These are phyloP conservation scores for Trichoderma simmonsii DNA, from an alignment of 2,329 filamentous ascomycete species.

Conservation along the genomic window DNA sequence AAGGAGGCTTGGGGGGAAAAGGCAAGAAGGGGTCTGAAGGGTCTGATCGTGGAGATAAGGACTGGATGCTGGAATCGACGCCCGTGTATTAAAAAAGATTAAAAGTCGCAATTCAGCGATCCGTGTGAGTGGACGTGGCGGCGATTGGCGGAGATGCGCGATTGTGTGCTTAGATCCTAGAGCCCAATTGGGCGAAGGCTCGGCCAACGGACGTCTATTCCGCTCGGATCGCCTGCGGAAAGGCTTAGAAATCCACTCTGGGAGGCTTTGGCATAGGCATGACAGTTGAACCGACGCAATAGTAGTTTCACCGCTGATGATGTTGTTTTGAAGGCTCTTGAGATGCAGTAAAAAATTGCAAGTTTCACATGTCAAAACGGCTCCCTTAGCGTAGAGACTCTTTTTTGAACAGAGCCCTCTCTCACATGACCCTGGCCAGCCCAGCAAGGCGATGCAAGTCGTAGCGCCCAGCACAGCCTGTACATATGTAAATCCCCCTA, in stretches of 20 bases:
- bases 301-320: background rate
- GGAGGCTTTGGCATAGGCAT: background rate
- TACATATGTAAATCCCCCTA: background rate
- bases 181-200: slow-evolving; percentile 14
- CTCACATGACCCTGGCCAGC: background rate
- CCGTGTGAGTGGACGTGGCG: slow-evolving; percentile 15
- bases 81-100: background rate
- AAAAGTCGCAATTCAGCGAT: slow-evolving; percentile 13
- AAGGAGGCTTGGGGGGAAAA: background rate
- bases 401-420: background rate
- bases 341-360: background rate
- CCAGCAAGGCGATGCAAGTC: background rate
- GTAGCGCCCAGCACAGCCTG: background rate
- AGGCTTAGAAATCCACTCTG: slow-evolving; percentile 1
- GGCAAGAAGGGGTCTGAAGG: background rate
- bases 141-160: slow-evolving; percentile 8
- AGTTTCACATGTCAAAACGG: background rate
- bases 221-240: slow-evolving; percentile 1
- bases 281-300: background rate
- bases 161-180: slow-evolving; percentile 19
- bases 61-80: background rate
- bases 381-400: background rate
- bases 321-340: background rate
- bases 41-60: slow-evolving; percentile 15
- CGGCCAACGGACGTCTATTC: slow-evolving; percentile 2